Conservation (phyloP, 495 filamentous ascomycete species). For the Penicillium angulare region DNA sequence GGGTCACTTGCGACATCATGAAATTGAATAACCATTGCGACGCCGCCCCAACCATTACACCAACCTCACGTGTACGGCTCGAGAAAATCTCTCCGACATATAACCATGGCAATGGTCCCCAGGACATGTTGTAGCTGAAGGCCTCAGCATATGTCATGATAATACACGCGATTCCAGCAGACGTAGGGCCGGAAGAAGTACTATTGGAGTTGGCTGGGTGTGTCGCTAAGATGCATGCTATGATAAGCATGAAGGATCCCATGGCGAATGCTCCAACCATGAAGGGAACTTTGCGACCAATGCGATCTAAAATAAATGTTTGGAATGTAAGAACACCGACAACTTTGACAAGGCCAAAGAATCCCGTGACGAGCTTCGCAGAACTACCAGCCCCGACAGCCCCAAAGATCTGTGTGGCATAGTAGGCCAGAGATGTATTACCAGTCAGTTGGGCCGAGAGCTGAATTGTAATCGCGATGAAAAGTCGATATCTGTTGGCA, state of each 20-base stretch:
- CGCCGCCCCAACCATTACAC: conserved; percentile 44
- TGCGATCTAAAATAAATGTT: conserved; percentile 50
- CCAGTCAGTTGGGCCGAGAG: conserved; percentile 46
- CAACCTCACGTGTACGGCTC: conserved; percentile 47
- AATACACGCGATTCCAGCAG: conserved; percentile 44
- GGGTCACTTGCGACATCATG: conserved; percentile 52
- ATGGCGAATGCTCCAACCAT: conserved; percentile 51
- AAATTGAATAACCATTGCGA: conserved; percentile 60
- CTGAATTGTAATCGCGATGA: conserved; percentile 44
- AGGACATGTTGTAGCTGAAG: conserved; percentile 44
- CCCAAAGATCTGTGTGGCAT: conserved; percentile 47
- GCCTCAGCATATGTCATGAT: conserved; percentile 52
- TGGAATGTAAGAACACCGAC: conserved; percentile 41
- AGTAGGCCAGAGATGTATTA: conserved; percentile 50
- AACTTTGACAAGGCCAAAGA: conserved; percentile 50
- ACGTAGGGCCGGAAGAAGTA: conserved; percentile 23
- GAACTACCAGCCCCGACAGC: conserved; percentile 42
- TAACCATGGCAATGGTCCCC: conserved; percentile 34
- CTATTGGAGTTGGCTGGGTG: conserved; percentile 37
- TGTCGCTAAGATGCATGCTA: conserved; percentile 44
- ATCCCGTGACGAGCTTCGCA: conserved; percentile 45
- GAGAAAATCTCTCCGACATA: conserved; percentile 55
- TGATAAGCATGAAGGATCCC: conserved; percentile 54
- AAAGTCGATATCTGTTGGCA: conserved; percentile 42
- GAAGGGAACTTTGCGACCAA: conserved; percentile 52